These are phyloP conservation scores for Talaromyces piceae DNA, from an alignment of 2,329 filamentous ascomycete genomes.

Conservation along the genomic window DNA sequence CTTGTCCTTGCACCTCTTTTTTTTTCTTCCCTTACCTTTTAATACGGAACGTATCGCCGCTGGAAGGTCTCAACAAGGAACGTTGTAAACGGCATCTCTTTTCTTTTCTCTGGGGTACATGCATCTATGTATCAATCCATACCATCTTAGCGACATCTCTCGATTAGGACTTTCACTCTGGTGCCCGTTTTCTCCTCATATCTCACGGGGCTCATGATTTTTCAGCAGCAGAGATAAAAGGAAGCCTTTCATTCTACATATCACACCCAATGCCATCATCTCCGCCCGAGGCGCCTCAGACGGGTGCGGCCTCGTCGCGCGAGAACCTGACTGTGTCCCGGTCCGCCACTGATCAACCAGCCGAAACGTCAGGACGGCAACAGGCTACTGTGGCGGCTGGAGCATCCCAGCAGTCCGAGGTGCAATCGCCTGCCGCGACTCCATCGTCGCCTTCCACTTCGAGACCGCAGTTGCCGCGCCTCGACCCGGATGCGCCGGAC, in stretches of 20 bases:
- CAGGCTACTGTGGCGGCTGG: neutral
- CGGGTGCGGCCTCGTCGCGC: neutral
- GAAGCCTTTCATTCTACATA: neutral
- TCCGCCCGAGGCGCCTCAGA: neutral
- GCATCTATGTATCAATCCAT: too few relatives aligned
- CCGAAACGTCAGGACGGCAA: neutral
- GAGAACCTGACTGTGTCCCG: too few relatives aligned
- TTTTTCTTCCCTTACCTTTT: too few relatives aligned
- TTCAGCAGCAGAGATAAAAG: neutral
- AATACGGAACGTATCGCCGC: too few relatives aligned
- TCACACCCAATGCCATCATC: constrained; percentile 6
- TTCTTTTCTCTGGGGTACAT: too few relatives aligned
- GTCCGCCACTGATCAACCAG: neutral
- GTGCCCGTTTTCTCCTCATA: too few relatives aligned
- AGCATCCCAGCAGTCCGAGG: neutral
- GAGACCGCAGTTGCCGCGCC: constrained; percentile 15
- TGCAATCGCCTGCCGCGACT: neutral
- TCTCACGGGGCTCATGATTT: neutral
- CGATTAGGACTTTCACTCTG: too few relatives aligned
- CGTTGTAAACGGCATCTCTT: too few relatives aligned
- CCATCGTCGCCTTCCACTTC: neutral
- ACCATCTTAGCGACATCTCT: too few relatives aligned
- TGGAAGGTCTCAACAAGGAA: too few relatives aligned
- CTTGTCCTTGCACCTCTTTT: too few relatives aligned
- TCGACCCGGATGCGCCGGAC: constrained; percentile 38